A percentile compares a stretch with the other conserved stretches of the same genome.
These are phyloP conservation scores for Malus fusca DNA, from an alignment of 306 rosid species.

Conservation along the genomic window DNA sequence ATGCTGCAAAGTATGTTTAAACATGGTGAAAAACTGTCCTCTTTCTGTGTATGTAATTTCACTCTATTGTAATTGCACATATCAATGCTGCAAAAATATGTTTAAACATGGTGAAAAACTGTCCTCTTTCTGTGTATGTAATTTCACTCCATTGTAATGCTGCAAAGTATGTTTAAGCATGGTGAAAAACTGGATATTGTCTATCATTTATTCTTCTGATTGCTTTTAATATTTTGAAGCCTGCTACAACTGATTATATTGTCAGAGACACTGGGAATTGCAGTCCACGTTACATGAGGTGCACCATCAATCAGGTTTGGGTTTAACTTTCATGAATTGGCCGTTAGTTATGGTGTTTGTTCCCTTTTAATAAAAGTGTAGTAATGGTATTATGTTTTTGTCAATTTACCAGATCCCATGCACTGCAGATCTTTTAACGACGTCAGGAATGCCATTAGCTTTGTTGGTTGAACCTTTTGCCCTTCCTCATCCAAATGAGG, in stretches of 20 bases:
- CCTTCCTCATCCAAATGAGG: constrained; percentile 95
- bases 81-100: too few species aligned
- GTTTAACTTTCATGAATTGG: constrained; percentile 12
- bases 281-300: constrained; percentile 99
- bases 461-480: constrained; percentile 95
- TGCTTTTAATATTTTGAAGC: constrained; percentile 47
- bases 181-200: background rate
- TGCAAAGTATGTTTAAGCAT: too few species aligned
- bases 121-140: too few species aligned
- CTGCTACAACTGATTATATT: constrained; percentile 88
- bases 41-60: too few species aligned
- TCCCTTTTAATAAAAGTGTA: background rate
- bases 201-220: background rate
- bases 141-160: too few species aligned
- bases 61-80: too few species aligned
- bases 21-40: too few species aligned
- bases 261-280: constrained; percentile 89
- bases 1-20: background rate
- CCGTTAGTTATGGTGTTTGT: background rate
- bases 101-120: too few species aligned
- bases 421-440: constrained; percentile 81
- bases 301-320: constrained; percentile 92
- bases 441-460: constrained; percentile 98
- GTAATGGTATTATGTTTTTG: constrained; percentile 8
- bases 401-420: constrained; percentile 63